These are phyloP conservation scores for Houttuynia cordata DNA, from an alignment of 164 flowering plant species.

Conservation along the genomic window DNA sequence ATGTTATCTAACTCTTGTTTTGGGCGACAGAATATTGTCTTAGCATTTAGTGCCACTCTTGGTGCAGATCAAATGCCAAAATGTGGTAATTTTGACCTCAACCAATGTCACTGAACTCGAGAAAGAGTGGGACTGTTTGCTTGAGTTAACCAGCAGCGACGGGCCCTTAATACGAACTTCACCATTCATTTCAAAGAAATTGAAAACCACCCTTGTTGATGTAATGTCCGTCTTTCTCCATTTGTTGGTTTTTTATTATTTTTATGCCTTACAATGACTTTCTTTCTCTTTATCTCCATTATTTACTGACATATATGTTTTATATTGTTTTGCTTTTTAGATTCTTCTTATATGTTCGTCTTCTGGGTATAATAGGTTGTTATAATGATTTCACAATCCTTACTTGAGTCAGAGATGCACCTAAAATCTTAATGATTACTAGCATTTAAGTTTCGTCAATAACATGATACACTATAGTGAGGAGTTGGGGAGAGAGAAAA, in stretches of 20 bases:
- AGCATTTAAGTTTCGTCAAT: too few relatives aligned
- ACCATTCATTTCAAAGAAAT: conserved; percentile 46
- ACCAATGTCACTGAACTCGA: conserved; percentile 71
- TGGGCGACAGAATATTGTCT: conserved; percentile 1
- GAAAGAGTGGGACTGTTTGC: conserved; percentile 68
- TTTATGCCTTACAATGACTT: not conserved
- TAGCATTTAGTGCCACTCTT: conserved; percentile 1
- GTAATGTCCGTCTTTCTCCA: conserved; percentile 31
- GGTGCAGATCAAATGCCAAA: conserved; percentile 82
- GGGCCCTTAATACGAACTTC: conserved; percentile 26
- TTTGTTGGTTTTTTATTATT: not conserved
- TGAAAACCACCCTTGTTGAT: conserved; percentile 52
- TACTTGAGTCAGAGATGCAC: too few relatives aligned
- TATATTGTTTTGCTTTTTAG: not conserved
- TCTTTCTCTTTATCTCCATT: not conserved
- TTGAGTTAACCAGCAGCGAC: conserved; percentile 33
- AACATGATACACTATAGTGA: too few relatives aligned
- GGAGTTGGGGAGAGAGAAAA: too few relatives aligned
- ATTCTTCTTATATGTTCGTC: not conserved
- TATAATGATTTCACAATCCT: too few relatives aligned
- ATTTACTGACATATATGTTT: not conserved
- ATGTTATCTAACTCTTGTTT: not conserved
- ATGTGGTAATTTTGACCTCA: conserved; percentile 64
- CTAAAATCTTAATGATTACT: too few relatives aligned
- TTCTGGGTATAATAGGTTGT: too few relatives aligned